Base-by-base conservation (phyloP, 2,329 filamentous ascomycete genomes). In the Dendryphion nanum region DNA sequence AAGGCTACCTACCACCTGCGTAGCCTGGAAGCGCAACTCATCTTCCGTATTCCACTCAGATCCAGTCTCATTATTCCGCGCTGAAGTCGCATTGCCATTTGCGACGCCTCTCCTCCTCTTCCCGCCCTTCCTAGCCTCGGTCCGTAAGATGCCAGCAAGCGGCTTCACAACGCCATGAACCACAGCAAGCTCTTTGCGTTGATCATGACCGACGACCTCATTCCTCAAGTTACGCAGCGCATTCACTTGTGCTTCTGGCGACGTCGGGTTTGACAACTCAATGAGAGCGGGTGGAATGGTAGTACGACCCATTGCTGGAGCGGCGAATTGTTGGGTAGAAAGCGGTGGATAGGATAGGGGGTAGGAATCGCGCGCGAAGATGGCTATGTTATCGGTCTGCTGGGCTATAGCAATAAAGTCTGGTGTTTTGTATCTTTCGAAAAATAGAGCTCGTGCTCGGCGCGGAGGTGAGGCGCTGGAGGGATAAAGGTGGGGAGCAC, bases 151-250 rank as follows among this genome's bases (percentile, higher is more conserved):
- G 23, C 73, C 70, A 18, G 79, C 72, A 33, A 86, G 70, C 21
- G 78, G 76, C 37, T 79, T 76, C 32, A 93, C 67, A 18, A 87
- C 73, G 14, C 90, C 90, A 38, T 79, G 70, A 41, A 73, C 74
- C 28, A 96, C 76, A 73, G 84, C 90, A 40, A 80, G 68, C 66
- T 91, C 85, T 68, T 98, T 98, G 63, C 84, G 83, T 64, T 91
- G 83, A 21, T 85, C 77, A 65, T 97, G 89, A 17, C 93, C 93
- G 43, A 95, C 82, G 33, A 95, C 78, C 47, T 93, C 86, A 65
- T 95, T 93, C 72, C 95, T 97, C 19, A 98, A 71, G 29, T 75
- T 73, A 48, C 83, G 81, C 30, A 96, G 74, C 34, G 82, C 78
- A 18, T 74, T 70, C 28, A 72, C 57, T 44, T 72, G 70, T n/a